These are phyloP conservation scores for Trichoderma asperelloides DNA, from an alignment of 495 filamentous ascomycete species.

Conservation along the genomic window DNA sequence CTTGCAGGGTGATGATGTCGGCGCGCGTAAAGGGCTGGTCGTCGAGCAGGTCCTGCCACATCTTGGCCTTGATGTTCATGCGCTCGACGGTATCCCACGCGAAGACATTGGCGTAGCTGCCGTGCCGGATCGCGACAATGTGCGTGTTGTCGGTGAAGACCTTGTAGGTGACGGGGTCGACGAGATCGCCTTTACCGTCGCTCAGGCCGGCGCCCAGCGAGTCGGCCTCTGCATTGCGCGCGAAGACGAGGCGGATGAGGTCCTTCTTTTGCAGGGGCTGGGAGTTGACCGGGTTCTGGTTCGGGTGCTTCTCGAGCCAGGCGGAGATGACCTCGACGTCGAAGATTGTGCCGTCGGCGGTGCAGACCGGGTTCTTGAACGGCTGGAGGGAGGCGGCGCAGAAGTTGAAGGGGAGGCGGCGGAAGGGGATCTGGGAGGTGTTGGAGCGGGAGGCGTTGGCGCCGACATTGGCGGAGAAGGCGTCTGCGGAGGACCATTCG, in stretches of 20 bases:
- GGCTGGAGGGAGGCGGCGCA: conserved; percentile 93
- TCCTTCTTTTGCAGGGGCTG: conserved; percentile 67
- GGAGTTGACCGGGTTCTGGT: conserved; percentile 75
- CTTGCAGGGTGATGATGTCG: conserved; percentile 94
- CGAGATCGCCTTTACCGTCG: conserved; percentile 62
- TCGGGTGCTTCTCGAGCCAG: conserved; percentile 89
- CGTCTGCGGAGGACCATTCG: conserved; percentile 89
- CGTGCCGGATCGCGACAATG: conserved; percentile 76
- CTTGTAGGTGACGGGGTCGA: conserved; percentile 96
- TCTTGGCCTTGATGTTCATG: conserved; percentile 94
- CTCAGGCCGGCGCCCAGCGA: conserved; percentile 28
- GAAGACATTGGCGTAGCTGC: conserved; percentile 81
- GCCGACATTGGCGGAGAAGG: conserved; percentile 67
- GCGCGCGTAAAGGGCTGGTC: conserved; percentile 81
- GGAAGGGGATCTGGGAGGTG: conserved; percentile 56
- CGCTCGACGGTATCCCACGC: conserved; percentile 90
- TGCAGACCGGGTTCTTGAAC: conserved; percentile 79
- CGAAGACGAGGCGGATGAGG: conserved; percentile 82
- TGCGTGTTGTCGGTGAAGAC: conserved; percentile 97
- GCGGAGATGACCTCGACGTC: conserved; percentile 78
- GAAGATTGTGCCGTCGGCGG: conserved; percentile 67
- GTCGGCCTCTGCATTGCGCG: conserved; percentile 72
- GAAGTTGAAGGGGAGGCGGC: conserved; percentile 93
- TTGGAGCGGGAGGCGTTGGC: conserved; percentile 52
- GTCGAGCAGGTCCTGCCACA: conserved; percentile 86